Conservation (phyloP, 805 yeast species). For the Yamadazyma sp. region DNA sequence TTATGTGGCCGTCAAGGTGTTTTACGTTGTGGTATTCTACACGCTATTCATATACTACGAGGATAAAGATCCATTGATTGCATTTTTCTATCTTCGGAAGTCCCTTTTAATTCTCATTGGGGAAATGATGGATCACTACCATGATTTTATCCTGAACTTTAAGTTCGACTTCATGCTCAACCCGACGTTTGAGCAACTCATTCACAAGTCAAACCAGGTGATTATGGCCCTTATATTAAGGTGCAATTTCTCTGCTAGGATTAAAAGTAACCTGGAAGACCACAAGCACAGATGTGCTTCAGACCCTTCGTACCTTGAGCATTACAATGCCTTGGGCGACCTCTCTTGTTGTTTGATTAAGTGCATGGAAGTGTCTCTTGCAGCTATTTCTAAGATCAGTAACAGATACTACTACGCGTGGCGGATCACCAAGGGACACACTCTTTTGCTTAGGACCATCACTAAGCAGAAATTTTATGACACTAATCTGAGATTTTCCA, state of each 20-base stretch:
- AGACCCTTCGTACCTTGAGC: slow-evolving; percentile 18
- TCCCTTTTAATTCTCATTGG: slow-evolving; percentile 26
- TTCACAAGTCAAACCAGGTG: slow-evolving; percentile 33
- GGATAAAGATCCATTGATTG: slow-evolving; percentile 29
- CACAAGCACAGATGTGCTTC: slow-evolving; percentile 21
- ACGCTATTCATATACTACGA: slow-evolving; percentile 45
- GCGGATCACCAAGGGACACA: slow-evolving; percentile 39
- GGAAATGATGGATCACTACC: slow-evolving; percentile 38
- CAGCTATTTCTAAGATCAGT: slow-evolving; percentile 37
- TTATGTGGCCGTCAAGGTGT: slow-evolving; percentile 29
- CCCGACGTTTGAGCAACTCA: slow-evolving; percentile 31
- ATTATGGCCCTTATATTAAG: slow-evolving; percentile 30
- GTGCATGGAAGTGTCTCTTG: slow-evolving; percentile 31
- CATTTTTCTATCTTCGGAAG: slow-evolving; percentile 39
- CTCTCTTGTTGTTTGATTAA: slow-evolving; percentile 25
- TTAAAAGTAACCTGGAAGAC: slow-evolving; percentile 20
- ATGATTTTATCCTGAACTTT: slow-evolving; percentile 29
- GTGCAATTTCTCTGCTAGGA: slow-evolving; percentile 29
- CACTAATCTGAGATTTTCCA: slow-evolving; percentile 17
- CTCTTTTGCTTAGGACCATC: slow-evolving; percentile 28
- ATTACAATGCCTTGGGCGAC: slow-evolving; percentile 21
- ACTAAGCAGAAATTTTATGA: slow-evolving; percentile 31
- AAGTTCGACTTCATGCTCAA: slow-evolving; percentile 41
- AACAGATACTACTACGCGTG: slow-evolving; percentile 41
- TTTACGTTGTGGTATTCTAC: slow-evolving; percentile 40